phyloP scores from a whole-genome alignment of 2,329 filamentous ascomycete species.

The Ascochyta lentis region DNA sequence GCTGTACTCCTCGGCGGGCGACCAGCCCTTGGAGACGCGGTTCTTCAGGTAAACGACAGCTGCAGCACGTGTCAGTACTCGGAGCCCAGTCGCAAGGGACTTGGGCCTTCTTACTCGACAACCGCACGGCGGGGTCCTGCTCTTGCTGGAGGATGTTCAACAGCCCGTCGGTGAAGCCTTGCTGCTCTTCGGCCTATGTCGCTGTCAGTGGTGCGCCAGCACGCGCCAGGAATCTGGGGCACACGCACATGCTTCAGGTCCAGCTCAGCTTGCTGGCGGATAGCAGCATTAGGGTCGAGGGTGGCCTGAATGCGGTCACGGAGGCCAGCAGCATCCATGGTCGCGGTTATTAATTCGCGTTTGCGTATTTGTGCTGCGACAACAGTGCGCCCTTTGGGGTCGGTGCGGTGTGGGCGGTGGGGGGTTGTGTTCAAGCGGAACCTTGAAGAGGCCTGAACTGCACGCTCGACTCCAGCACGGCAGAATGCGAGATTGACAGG shows the following conservation, averaged over 20 bases:
- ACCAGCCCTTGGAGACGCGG: slow-evolving; percentile 91
- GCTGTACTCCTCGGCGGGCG: slow-evolving; percentile 75
- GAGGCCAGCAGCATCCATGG: slow-evolving; percentile 77
- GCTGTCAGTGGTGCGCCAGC: slow-evolving; percentile 31
- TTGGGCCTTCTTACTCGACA: slow-evolving; percentile 72
- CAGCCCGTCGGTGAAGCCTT: slow-evolving; percentile 88
- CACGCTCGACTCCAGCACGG: slow-evolving; percentile 24
- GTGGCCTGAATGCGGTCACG: slow-evolving; percentile 79
- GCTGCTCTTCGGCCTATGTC: slow-evolving; percentile 81
- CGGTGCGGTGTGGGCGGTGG: slow-evolving; percentile 33
- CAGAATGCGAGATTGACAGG: slow-evolving; percentile 17
- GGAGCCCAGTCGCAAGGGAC: not conserved
- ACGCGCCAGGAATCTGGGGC: slow-evolving; percentile 19
- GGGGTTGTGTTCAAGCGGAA: slow-evolving; percentile 16
- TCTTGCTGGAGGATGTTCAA: slow-evolving; percentile 90
- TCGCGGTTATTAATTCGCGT: slow-evolving; percentile 30
- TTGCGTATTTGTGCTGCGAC: slow-evolving; percentile 17
- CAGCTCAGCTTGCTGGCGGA: slow-evolving; percentile 76
- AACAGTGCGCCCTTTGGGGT: slow-evolving; percentile 14
- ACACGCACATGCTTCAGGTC: slow-evolving; percentile 78
- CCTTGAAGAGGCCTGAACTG: slow-evolving; percentile 14
- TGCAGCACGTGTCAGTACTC: slow-evolving; percentile 52
- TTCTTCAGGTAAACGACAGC: slow-evolving; percentile 99
- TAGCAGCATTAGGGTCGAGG: slow-evolving; percentile 75
- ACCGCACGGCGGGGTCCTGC: slow-evolving; percentile 80